Evolutionary conservation across 306 rosid genomes (phyloP), one percentile per base, ranked within the genome.

Genomic region (Notholithocarpus densiflorus): DNA sequence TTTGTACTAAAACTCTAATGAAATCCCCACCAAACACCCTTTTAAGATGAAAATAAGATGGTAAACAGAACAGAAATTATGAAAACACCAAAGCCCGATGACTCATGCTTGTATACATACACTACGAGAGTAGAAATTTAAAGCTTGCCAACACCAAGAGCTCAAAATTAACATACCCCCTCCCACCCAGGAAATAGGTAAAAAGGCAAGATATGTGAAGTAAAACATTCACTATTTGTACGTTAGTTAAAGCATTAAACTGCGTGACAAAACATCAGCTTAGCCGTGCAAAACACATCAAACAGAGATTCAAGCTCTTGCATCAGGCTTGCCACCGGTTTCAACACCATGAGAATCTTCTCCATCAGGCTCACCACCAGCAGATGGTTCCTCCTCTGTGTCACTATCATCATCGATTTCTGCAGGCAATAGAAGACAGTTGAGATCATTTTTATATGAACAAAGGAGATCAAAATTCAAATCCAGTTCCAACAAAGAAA

Each of bases 301-400:
- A 21, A 51, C 17, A 51, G 3, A 31, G 34, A 51, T 48, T 79
- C 55, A 79, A 14, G 43, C 66, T 52, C 52, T 66, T 29, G 23
- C 17, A 19, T 2, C 56, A 53, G 74, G 37, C 69, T 69, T 51
- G 4, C 45, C 45, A 64, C 70, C 45, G 1, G 70, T 27, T 64
- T 15, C 31, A 21, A 29, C 26, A 11, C 54, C 53, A 31, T 2
- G 14, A 66, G 59, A 72, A 56, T n/a, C 48, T 29, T 20, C 73
- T 68, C 51, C 48, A 62, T 77, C 64, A 82, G 61, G 34, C 54
- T 56, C 57, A 3, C 23, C 78, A 17, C 75, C 21, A 18, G 79
- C 56, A 4, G 74, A n/a, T 20, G 82, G 40, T 55, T 77, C 81
- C 20, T 82, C 85, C 57, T 82, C 85, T 0, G 75, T 26, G 72